Base-by-base conservation (phyloP, 805 yeast species). In the Clavispora phyllophila region DNA sequence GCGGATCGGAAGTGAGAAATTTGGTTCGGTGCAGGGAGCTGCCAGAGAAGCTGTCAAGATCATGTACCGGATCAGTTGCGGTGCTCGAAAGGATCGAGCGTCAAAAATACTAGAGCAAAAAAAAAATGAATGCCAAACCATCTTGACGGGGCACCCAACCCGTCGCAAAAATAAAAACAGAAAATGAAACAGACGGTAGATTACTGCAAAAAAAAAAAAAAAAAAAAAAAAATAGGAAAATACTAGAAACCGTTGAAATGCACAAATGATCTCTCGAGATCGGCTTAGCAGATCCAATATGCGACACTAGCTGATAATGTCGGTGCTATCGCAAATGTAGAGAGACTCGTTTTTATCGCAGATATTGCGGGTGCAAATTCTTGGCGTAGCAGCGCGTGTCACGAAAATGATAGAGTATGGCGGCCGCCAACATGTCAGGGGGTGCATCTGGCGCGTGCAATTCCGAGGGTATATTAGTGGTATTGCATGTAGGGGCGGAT, bases 401-500 rank as follows among this genome's bases (percentile, higher is more conserved):
- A 15, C 33, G 9, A 29, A 17, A 29, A 17, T 27, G 17, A 27
- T 27, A 3, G 17, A 22, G n/a, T 22, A 3, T 17, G 31, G 31
- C 6, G 31, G 31, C 31, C 13, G 31, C 2, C 9, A 3, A 17
- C 31, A n/a, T n/a, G 31, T 8, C 17, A 29, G 10, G 33, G 33
- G 33, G 33, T 29, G 33, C 33, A 29, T 29, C 13, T 17, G 15
- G 33, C 5, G 20, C 20, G 8, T 17, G 17, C 7, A 17, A 13
- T 27, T 40, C 33, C 38, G 36, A 39, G 36, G 37, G 33, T 13
- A 15, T 7, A 9, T 15, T n/a, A n/a, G n/a, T n/a, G n/a, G 33
- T 6, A 15, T 17, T 3, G 19, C 5, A 6, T 29, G 33, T 20
- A 29, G 20, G 20, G 3, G 14, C 17, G n/a, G 9, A 3, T 9